Base-by-base conservation (phyloP, 2,329 filamentous ascomycete genomes). In the Penicillium sp. region DNA sequence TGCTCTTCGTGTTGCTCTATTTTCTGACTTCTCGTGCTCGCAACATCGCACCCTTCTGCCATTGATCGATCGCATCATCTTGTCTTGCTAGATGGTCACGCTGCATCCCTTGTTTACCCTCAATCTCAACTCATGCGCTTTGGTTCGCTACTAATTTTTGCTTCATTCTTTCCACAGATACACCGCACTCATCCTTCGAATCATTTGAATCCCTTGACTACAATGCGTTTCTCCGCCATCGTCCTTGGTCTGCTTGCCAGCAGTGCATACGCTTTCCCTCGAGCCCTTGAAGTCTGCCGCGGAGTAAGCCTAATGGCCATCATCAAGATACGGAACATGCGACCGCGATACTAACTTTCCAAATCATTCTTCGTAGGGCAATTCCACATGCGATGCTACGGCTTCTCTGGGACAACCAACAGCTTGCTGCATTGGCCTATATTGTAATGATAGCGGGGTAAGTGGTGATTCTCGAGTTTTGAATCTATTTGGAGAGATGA, bases 181-280 rank as follows among this genome's bases (percentile, higher is more conserved):
- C 51, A 33, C 11, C n/a, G 3, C 25, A 5, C 35, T n/a, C 22
- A 6, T 5, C 22, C 3, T 14, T 26, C 8, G 19, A 53, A 53
- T 22, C 16, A 43, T 14, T 45, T 40, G 19, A 19, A 10, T n/a
- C 14, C 16, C 13, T 28, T 10, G 2, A 8, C 14, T 57, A 62
- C 33, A 30, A 67, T 67, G 65, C 65, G 61, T 10, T 49, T 58
- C 40, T 67, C 65, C 1, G 8, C 67, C 33, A 37, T 68, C 43
- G 22, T 68, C 28, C 42, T 60, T 26, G 58, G 58, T 40, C 54
- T 68, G 49, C 49, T 67, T 13, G 63, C 66, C 38, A 61, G 57
- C 33, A 25, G 65, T 14, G 42, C 60, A 10, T 35, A 52, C 42
- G 66, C 66, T 0, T 42, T 68, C 0, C 66, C 64, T n/a, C 42